A percentile compares a stretch with the other conserved stretches of the same genome.
phyloP scores from a whole-genome alignment of 2,329 filamentous ascomycete species.

The Penicillium sp. region DNA sequence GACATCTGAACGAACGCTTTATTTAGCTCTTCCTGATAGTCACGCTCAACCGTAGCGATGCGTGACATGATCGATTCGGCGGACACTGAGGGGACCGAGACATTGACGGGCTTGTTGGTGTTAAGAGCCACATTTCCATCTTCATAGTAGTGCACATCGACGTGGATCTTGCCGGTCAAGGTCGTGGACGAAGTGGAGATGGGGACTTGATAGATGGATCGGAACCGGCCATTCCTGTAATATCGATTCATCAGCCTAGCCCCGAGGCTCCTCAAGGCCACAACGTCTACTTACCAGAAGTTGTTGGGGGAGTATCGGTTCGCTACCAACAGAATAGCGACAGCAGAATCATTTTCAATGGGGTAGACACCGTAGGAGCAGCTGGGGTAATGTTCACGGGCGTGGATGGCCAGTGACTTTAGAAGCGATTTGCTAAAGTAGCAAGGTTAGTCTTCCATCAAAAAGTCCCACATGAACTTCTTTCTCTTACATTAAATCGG shows the following conservation, averaged over 20 bases:
- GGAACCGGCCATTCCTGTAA: constrained; percentile 88
- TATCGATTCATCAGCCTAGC: neutral
- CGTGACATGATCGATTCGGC: constrained; percentile 72
- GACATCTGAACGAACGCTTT: constrained; percentile 81
- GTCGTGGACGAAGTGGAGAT: constrained; percentile 58
- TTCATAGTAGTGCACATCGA: constrained; percentile 99
- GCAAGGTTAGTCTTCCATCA: neutral
- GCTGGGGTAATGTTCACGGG: constrained; percentile 83
- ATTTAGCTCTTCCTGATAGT: constrained; percentile 95
- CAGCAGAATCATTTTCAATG: constrained; percentile 67
- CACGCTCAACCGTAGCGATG: constrained; percentile 77
- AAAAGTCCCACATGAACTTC: neutral
- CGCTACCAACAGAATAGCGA: constrained; percentile 81
- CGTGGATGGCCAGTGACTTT: constrained; percentile 72
- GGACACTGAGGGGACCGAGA: constrained; percentile 60
- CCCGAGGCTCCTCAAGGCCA: neutral
- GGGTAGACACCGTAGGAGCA: constrained; percentile 81
- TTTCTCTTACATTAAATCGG: constrained; percentile 70
- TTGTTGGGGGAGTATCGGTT: constrained; percentile 98
- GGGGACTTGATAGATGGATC: constrained; percentile 77
- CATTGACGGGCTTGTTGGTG: constrained; percentile 73
- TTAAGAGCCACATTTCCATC: constrained; percentile 94
- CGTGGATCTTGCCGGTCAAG: constrained; percentile 77
- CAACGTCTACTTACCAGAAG: constrained; percentile 67
- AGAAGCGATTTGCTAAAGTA: constrained; percentile 72